These are phyloP conservation scores for Phlebiopsis gigantea DNA, from an alignment of 768 basidiomycete species.

Conservation along the genomic window DNA sequence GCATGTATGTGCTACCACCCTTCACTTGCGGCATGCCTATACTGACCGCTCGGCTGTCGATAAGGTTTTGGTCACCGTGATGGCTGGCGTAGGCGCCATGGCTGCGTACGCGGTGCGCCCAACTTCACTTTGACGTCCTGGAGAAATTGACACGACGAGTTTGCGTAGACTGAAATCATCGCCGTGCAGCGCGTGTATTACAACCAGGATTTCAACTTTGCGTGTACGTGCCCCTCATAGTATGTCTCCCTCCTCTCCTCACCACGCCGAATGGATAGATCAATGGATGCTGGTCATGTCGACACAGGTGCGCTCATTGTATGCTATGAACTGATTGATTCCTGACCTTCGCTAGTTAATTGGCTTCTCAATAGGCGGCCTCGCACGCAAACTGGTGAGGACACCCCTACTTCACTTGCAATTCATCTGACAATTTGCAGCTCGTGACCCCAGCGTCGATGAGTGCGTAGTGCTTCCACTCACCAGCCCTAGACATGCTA, in stretches of 20 bases:
- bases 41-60: not conserved
- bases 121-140: not conserved
- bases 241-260: not conserved
- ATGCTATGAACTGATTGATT: not conserved
- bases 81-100: slow-evolving; percentile 56
- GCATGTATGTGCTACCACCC: slow-evolving; percentile 41
- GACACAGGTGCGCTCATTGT: slow-evolving; percentile 16
- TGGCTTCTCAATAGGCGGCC: slow-evolving; percentile 28
- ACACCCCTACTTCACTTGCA: not conserved
- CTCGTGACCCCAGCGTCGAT: slow-evolving; percentile 30
- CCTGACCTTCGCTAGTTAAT: slow-evolving; percentile 16
- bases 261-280: no score
- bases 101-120: slow-evolving; percentile 54
- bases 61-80: slow-evolving; percentile 62
- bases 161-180: slow-evolving; percentile 53
- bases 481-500: not conserved
- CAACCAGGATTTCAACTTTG: slow-evolving; percentile 54
- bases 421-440: slow-evolving; percentile 7
- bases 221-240: slow-evolving; percentile 38
- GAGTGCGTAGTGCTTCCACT: slow-evolving; percentile 15
- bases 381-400: slow-evolving; percentile 30
- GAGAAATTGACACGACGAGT: not conserved
- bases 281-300: slow-evolving; percentile 28
- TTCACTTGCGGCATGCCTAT: slow-evolving; percentile 42
- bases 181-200: slow-evolving; percentile 77